Conservation (phyloP, 148 eudicot genomes). For the Polygonum aviculare region DNA sequence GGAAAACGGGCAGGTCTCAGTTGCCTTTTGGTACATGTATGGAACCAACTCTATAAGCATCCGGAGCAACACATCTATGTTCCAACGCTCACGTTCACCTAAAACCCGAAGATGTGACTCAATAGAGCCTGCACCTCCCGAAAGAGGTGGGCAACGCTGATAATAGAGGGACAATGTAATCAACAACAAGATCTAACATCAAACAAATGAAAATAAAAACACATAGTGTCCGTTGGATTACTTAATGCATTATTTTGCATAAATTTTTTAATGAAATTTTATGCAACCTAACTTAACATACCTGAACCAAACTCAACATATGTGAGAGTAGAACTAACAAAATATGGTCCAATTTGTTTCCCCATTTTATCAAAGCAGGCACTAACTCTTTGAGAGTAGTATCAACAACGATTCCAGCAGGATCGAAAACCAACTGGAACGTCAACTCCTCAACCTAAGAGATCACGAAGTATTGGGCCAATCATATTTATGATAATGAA, state of each 20-base stretch:
- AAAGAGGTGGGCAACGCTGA: conserved; percentile 96
- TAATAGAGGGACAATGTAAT: background rate
- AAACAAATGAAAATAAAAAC: too few species aligned
- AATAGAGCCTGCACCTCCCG: conserved; percentile 92
- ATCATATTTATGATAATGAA: background rate
- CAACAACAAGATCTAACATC: background rate
- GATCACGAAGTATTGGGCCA: background rate
- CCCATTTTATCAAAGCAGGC: conserved; percentile 87
- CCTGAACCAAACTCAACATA: conserved; percentile 70
- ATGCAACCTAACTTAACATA: conserved; percentile 3
- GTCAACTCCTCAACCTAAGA: conserved; percentile 93
- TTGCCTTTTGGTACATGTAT: conserved; percentile 53
- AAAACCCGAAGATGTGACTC: conserved; percentile 79
- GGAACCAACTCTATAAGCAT: conserved; percentile 75
- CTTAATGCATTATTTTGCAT: too few species aligned
- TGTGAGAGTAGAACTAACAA: conserved; percentile 58
- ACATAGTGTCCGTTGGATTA: too few species aligned
- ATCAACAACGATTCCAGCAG: conserved; percentile 87
- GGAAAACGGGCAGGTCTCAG: conserved; percentile 74
- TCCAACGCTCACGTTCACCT: conserved; percentile 99
- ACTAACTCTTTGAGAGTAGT: conserved; percentile 75
- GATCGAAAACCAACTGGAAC: conserved; percentile 94
- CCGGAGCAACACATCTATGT: conserved; percentile 73
- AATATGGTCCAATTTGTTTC: conserved; percentile 65
- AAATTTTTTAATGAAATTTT: too few species aligned